These are phyloP conservation scores for Lachnellula occidentalis DNA, from an alignment of 2,329 filamentous ascomycete genomes.

Conservation along the genomic window DNA sequence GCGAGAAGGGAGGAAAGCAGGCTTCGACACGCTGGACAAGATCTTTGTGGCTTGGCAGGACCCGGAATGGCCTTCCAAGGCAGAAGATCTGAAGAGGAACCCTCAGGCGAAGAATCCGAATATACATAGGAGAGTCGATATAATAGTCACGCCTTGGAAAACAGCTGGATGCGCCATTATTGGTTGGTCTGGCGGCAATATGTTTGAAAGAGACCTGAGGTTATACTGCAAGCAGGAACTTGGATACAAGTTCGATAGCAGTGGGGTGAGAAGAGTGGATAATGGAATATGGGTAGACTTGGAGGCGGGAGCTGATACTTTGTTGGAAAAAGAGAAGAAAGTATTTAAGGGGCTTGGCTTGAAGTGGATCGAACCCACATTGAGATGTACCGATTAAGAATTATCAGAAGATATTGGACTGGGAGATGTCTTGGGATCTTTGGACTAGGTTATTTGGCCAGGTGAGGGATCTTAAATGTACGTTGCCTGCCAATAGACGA, in stretches of 20 bases:
- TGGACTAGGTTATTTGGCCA: too few relatives aligned
- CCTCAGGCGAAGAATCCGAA: conserved; percentile 56
- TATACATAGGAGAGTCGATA: conserved; percentile 80
- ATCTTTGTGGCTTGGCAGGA: conserved; percentile 90
- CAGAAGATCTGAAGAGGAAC: conserved; percentile 25
- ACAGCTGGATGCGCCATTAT: conserved; percentile 83
- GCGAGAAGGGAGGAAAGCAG: conserved; percentile 40
- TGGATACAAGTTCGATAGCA: conserved; percentile 84
- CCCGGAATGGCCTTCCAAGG: conserved; percentile 42
- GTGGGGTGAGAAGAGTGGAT: conserved; percentile 65
- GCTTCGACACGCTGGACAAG: conserved; percentile 88
- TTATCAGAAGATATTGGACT: neutral
- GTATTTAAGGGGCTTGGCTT: conserved; percentile 76
- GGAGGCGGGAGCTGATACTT: conserved; percentile 51
- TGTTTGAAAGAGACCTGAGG: conserved; percentile 81
- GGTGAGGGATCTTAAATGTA: too few relatives aligned
- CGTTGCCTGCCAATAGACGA: too few relatives aligned
- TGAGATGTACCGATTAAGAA: conserved; percentile 45
- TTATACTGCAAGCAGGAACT: conserved; percentile 69
- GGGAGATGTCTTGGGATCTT: neutral
- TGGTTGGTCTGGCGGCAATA: conserved; percentile 85
- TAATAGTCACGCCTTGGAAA: conserved; percentile 84
- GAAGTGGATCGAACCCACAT: conserved; percentile 57
- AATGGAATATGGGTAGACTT: conserved; percentile 69
- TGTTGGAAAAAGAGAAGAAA: conserved; percentile 69